These are phyloP conservation scores for Arachnomyces sp. DNA, from an alignment of 2,329 filamentous ascomycete species.

Conservation along the genomic window DNA sequence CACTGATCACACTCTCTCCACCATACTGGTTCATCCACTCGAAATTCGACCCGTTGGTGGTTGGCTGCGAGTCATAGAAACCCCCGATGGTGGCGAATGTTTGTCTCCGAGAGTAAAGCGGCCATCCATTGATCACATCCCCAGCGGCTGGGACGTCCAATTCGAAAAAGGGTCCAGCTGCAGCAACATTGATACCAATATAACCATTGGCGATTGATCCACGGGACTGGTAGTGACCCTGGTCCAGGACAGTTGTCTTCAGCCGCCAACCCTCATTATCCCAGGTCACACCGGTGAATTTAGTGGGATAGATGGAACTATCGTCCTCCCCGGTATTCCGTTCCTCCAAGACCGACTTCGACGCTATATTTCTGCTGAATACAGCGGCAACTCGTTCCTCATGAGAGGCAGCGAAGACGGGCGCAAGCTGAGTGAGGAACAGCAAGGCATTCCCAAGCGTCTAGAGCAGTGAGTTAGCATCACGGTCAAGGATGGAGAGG, in stretches of 20 bases:
- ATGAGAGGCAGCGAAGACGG: constrained; percentile 1
- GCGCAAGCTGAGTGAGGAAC: background rate
- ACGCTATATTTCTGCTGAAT: constrained; percentile 6
- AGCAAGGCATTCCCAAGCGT: constrained; percentile 4
- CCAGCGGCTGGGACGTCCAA: constrained; percentile 42
- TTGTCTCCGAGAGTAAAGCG: constrained; percentile 54
- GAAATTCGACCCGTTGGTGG: constrained; percentile 55
- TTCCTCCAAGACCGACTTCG: background rate
- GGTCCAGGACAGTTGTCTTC: constrained; percentile 45
- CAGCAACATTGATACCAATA: constrained; percentile 54
- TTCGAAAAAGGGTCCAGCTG: constrained; percentile 57
- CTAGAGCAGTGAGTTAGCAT: background rate
- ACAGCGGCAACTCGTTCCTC: constrained; percentile 5
- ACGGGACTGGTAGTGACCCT: constrained; percentile 53
- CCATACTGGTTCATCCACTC: constrained; percentile 62
- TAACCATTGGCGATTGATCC: constrained; percentile 57
- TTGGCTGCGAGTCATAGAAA: constrained; percentile 55
- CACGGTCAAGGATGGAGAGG: background rate
- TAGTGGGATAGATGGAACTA: constrained; percentile 36
- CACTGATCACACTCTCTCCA: constrained; percentile 61
- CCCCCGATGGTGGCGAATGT: constrained; percentile 60
- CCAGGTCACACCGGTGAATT: constrained; percentile 48
- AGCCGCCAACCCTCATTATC: constrained; percentile 51
- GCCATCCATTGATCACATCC: constrained; percentile 58
- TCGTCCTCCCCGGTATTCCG: background rate